Base-by-base conservation (phyloP, 2,329 filamentous ascomycete species). In the Penicillium sp. region DNA sequence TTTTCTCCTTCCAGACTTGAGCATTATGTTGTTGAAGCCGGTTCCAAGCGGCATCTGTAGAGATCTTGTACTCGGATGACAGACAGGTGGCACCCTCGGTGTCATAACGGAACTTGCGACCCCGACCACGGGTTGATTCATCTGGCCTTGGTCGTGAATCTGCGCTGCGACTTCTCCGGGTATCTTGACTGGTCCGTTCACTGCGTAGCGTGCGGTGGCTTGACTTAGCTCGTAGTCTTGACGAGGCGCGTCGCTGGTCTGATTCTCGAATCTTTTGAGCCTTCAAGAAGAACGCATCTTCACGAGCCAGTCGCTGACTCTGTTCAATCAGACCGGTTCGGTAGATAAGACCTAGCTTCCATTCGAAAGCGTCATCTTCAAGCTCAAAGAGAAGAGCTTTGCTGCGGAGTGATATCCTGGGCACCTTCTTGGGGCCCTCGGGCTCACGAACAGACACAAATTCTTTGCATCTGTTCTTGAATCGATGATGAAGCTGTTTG, bases 321-420 rank as follows among this genome's bases (percentile, higher is more conserved):
- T 98, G 94, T 76, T 99, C 95, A 59, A 93, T 82, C 22, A 94
- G 84, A 0, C 96, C 95, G 50, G 92, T 88, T 35, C 94, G 89
- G 76, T 98, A 99, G 56, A 99, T 99, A 73, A 93, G 89, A 17
- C 93, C 92, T 10, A 99, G 82, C 75, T 97, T 98, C 91, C 93
- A 99, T 76, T 99, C 95, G 72, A 99, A 99, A 0, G 92, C 90
- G 54, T 95, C 94, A 75, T 99, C 95, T 78, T 99, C 95, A 38
- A 99, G 83, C 73, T 98, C 94, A 62, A 99, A 94, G 2, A 97
- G 80, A 26, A 99, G 83, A 5, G 91, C 91, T 70, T 91, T 91
- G 58, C 90, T 90, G 56, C 93, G 88, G 10, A 99, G 68, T 0
- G 93, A 94, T 24, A 99, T 82, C 72, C 91, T 94, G 1, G 95